phyloP scores from a whole-genome alignment of 192 early-diverging fungal genomes.

The Dissophora globulifera region DNA sequence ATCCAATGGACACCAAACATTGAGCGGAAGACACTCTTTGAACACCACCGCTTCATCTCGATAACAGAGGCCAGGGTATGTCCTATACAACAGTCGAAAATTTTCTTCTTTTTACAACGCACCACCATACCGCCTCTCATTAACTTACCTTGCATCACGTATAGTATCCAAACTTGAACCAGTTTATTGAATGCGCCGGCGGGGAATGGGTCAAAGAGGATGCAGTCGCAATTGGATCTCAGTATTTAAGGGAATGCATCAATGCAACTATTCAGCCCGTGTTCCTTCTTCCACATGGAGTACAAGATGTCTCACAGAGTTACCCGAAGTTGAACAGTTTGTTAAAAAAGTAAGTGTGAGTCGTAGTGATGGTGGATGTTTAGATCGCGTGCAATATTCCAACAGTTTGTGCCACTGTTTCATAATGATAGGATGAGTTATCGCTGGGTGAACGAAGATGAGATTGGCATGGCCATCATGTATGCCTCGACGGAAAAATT shows the following conservation, averaged over 20 bases:
- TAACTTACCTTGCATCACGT: background rate
- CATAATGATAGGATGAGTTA: slow-evolving; percentile 29
- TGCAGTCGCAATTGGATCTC: background rate
- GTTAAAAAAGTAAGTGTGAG: slow-evolving; percentile 26
- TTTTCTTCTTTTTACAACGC: background rate
- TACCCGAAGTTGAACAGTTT: slow-evolving; percentile 9
- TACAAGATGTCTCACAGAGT: background rate
- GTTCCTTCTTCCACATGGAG: slow-evolving; percentile 9
- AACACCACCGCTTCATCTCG: slow-evolving; percentile 33
- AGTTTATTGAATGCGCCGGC: slow-evolving; percentile 35
- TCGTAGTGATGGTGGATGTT: too few relatives aligned
- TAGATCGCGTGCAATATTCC: background rate
- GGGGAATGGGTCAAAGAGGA: slow-evolving; percentile 18
- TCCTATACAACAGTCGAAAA: background rate
- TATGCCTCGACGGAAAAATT: slow-evolving; percentile 36
- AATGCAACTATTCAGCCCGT: slow-evolving; percentile 19
- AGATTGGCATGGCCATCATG: slow-evolving; percentile 35
- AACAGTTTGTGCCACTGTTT: background rate
- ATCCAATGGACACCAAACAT: slow-evolving; percentile 36
- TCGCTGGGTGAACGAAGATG: slow-evolving; percentile 44
- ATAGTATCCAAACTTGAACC: slow-evolving; percentile 24
- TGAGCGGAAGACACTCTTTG: slow-evolving; percentile 12
- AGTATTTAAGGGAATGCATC: slow-evolving; percentile 18
- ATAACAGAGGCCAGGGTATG: slow-evolving; percentile 18
- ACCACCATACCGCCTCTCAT: background rate